Percentiles rank a stretch among this genome's conserved stretches.
Evolutionary conservation across 1,284 basidiomycete species (phyloP).

Genomic region (Phellopilus nigrolimitatus): DNA sequence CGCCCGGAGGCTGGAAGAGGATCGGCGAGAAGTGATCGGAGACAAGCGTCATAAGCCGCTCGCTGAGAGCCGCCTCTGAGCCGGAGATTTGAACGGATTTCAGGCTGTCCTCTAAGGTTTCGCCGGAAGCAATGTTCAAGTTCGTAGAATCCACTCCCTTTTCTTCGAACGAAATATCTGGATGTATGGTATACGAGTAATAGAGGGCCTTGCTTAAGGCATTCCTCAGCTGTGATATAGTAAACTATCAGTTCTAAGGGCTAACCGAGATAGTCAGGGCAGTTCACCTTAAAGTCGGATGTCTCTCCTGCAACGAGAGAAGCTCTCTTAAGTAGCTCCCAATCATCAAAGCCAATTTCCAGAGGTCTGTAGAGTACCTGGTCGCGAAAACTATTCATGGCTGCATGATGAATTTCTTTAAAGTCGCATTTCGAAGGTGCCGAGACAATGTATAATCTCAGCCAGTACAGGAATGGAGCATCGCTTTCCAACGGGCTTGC

Average conservation of each 20-base stretch:
- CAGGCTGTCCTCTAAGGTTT: background rate
- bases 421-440: constrained; percentile 51
- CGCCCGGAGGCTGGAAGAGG: constrained; percentile 63
- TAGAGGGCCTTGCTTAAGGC: constrained; percentile 13
- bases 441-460: constrained; percentile 49
- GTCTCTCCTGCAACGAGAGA: background rate
- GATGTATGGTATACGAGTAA: constrained; percentile 14
- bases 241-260: background rate
- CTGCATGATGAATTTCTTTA: constrained; percentile 43
- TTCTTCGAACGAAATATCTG: constrained; percentile 5
- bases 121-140: background rate
- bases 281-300: background rate
- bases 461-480: constrained; percentile 40
- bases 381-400: constrained; percentile 36
- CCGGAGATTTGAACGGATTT: constrained; percentile 4
- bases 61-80: constrained; percentile 10
- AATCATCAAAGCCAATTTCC: constrained; percentile 24
- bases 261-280: background rate
- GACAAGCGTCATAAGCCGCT: constrained; percentile 27
- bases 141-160: background rate
- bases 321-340: constrained; percentile 20
- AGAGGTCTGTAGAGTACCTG: constrained; percentile 38
- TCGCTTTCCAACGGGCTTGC: constrained; percentile 41
- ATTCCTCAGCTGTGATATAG: constrained; percentile 7
- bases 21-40: constrained; percentile 65